phyloP scores from a whole-genome alignment of 768 basidiomycete genomes.

The Rhizopogon vesiculosus region DNA sequence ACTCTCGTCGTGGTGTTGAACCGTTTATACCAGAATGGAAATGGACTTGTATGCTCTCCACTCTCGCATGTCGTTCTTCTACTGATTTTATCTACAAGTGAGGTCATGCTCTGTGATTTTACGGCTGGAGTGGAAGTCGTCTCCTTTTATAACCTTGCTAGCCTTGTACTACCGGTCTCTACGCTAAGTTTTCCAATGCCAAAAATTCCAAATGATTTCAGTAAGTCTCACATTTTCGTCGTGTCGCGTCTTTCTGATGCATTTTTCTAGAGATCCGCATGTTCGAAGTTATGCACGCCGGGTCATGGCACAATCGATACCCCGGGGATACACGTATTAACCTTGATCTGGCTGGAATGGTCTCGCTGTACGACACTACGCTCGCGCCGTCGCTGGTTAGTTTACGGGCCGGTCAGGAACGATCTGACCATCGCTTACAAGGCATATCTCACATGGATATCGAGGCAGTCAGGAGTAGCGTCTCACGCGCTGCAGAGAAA shows the following conservation, averaged over 20 bases:
- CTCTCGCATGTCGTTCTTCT: neutral
- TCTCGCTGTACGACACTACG: constrained; percentile 24
- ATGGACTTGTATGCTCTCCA: constrained; percentile 38
- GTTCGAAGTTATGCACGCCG: constrained; percentile 15
- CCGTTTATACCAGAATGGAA: constrained; percentile 34
- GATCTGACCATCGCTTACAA: constrained; percentile 14
- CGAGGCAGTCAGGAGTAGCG: constrained; percentile 5
- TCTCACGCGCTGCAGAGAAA: neutral
- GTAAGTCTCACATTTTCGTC: too few relatives aligned
- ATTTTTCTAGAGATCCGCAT: neutral
- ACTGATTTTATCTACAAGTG: constrained; percentile 22
- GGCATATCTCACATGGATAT: constrained; percentile 12
- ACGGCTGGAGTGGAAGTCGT: constrained; percentile 32
- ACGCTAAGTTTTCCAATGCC: neutral
- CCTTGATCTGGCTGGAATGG: constrained; percentile 15
- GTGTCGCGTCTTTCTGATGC: too few relatives aligned
- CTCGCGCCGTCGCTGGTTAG: constrained; percentile 15
- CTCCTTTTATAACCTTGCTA: constrained; percentile 32
- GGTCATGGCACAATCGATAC: constrained; percentile 18
- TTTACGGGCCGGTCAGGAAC: constrained; percentile 11
- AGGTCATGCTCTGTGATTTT: constrained; percentile 47
- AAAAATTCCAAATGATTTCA: too few relatives aligned
- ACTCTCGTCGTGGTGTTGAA: too few relatives aligned
- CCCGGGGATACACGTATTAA: constrained; percentile 24
- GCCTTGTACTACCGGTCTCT: neutral